A percentile compares a stretch with the other conserved stretches of the same genome.
These are phyloP conservation scores for Austroboletus festivus DNA, from an alignment of 768 basidiomycete species.

Conservation along the genomic window DNA sequence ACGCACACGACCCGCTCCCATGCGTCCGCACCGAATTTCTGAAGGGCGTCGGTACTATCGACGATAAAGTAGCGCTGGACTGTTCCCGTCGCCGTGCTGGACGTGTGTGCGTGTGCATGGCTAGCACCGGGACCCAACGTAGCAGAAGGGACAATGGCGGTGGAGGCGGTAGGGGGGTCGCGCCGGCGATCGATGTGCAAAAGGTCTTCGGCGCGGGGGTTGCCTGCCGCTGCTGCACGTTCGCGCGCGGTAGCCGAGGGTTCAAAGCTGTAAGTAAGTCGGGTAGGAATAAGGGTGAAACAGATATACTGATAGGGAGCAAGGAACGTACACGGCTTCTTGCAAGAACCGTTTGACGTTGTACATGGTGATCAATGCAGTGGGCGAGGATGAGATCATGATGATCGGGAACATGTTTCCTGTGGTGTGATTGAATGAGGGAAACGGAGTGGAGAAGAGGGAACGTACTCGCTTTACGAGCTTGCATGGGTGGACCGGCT, in stretches of 20 bases:
- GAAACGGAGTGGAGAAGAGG: not conserved
- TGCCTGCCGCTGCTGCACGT: slow-evolving; percentile 66
- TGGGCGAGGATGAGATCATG: slow-evolving; percentile 92
- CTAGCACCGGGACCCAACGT: slow-evolving; percentile 13
- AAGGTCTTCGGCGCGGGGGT: slow-evolving; percentile 74
- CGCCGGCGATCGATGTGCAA: slow-evolving; percentile 84
- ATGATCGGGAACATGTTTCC: slow-evolving; percentile 89
- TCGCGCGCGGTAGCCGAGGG: slow-evolving; percentile 71
- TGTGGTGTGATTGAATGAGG: slow-evolving; percentile 23
- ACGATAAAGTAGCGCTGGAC: slow-evolving; percentile 80
- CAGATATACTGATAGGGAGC: not conserved
- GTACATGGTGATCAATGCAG: slow-evolving; percentile 95
- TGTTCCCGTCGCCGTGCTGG: slow-evolving; percentile 13
- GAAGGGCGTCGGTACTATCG: slow-evolving; percentile 87
- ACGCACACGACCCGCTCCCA: slow-evolving; percentile 98
- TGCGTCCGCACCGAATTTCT: slow-evolving; percentile 88
- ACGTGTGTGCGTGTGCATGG: no score
- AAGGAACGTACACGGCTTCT: slow-evolving; percentile 66
- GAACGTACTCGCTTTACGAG: slow-evolving; percentile 67
- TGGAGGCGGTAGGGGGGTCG: slow-evolving; percentile 39
- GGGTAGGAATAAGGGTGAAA: not conserved
- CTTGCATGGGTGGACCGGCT: slow-evolving; percentile 39
- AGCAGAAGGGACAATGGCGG: slow-evolving; percentile 16
- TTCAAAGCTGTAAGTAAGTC: slow-evolving; percentile 53
- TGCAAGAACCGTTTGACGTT: slow-evolving; percentile 94